These are phyloP conservation scores for Peniophora sp. DNA, from an alignment of 1,284 basidiomycete species.

Conservation along the genomic window DNA sequence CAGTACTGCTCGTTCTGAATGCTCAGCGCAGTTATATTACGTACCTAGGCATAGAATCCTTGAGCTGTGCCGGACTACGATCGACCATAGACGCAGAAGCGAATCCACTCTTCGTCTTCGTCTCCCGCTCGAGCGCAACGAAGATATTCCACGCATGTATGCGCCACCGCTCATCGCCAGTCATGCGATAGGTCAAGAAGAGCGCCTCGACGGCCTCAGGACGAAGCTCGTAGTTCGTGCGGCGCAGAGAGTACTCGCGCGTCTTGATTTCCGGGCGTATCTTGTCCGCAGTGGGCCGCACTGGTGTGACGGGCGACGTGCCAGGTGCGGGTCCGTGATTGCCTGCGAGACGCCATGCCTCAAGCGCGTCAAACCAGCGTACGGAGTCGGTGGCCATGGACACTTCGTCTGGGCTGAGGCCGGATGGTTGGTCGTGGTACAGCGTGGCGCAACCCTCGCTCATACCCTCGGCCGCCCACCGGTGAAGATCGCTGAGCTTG, in stretches of 20 bases:
- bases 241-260: slow-evolving; percentile 23
- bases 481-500: slow-evolving; percentile 35
- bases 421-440: slow-evolving; percentile 55
- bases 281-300: slow-evolving; percentile 10
- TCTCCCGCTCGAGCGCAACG: slow-evolving; percentile 53
- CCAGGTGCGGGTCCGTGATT: not conserved
- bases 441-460: slow-evolving; percentile 59
- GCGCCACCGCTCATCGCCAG: slow-evolving; percentile 62
- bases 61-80: slow-evolving; percentile 21
- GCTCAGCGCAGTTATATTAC: slow-evolving; percentile 42
- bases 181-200: slow-evolving; percentile 64
- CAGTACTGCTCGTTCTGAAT: not conserved
- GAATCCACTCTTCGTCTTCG: slow-evolving; percentile 47
- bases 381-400: slow-evolving; percentile 21
- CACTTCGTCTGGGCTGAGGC: slow-evolving; percentile 56
- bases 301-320: slow-evolving; percentile 10
- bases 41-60: slow-evolving; percentile 66
- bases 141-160: slow-evolving; percentile 76
- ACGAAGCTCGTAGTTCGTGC: slow-evolving; percentile 43
- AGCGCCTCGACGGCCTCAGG: slow-evolving; percentile 71
- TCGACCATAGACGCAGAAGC: slow-evolving; percentile 48
- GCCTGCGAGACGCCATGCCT: not conserved
- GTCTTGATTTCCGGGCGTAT: not conserved
- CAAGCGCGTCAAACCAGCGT: not conserved
- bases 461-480: slow-evolving; percentile 63